These are phyloP conservation scores for Forsythia suspensa DNA, from an alignment of 257 asterid species.

Conservation along the genomic window DNA sequence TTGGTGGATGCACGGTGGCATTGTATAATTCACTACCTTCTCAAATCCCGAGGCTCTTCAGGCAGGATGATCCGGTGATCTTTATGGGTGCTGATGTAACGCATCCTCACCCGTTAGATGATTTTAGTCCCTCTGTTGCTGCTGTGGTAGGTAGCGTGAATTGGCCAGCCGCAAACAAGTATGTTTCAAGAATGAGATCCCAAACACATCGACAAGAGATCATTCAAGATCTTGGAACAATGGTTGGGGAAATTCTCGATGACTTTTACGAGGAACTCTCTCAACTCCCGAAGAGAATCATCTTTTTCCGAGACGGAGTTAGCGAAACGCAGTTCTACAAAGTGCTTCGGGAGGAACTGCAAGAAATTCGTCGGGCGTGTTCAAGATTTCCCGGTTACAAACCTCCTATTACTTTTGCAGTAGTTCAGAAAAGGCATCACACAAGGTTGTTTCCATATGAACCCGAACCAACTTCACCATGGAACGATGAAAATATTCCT, in stretches of 20 bases:
- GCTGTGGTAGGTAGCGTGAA: slow-evolving; percentile 94
- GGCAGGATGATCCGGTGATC: slow-evolving; percentile 65
- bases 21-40: slow-evolving; percentile 65
- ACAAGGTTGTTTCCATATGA: slow-evolving; percentile 71
- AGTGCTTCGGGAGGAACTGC: slow-evolving; percentile 63
- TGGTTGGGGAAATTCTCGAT: slow-evolving; percentile 72
- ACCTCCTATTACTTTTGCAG: slow-evolving; percentile 85
- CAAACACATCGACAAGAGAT: slow-evolving; percentile 90
- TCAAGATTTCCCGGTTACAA: slow-evolving; percentile 55
- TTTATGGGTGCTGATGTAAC: slow-evolving; percentile 99
- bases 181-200: slow-evolving; percentile 84
- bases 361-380: slow-evolving; percentile 62
- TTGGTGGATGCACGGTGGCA: slow-evolving; percentile 94
- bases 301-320: slow-evolving; percentile 95
- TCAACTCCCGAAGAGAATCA: slow-evolving; percentile 61
- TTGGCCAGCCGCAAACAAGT: slow-evolving; percentile 92
- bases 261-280: slow-evolving; percentile 62
- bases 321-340: slow-evolving; percentile 88
- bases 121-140: slow-evolving; percentile 85
- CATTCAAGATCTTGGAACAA: slow-evolving; percentile 65
- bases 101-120: slow-evolving; percentile 93
- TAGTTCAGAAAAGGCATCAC: slow-evolving; percentile 93
- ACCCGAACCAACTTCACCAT: slow-evolving; percentile 27
- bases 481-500: slow-evolving; percentile 57
- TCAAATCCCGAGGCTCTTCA: slow-evolving; percentile 78